Evolutionary conservation across 495 filamentous ascomycete species (phyloP).

Genomic region (Sordaria brevicollis): DNA sequence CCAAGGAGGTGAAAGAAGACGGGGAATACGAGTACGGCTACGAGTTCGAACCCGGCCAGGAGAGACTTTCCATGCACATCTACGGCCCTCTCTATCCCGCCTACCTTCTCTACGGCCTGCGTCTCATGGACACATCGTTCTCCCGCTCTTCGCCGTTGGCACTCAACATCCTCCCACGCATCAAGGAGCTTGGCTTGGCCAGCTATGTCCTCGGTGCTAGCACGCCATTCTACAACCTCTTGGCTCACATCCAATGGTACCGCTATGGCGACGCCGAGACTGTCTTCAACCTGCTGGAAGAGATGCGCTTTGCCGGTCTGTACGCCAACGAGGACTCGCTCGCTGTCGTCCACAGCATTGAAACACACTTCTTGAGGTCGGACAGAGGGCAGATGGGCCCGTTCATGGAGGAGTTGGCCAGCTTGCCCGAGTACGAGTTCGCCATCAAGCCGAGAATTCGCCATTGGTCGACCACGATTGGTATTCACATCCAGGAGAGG

Average conservation of each 20-base stretch:
- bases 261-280: conserved; percentile 49
- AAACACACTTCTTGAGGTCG: conserved; percentile 3
- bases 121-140: conserved; percentile 52
- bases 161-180: conserved; percentile 52
- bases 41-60: not conserved
- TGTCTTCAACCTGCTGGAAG: conserved; percentile 52
- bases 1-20: conserved; percentile 4
- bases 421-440: conserved; percentile 29
- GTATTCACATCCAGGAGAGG: conserved; percentile 12
- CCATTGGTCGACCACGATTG: conserved; percentile 14
- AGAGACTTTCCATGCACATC: conserved; percentile 38
- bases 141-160: conserved; percentile 47
- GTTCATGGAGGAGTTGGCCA: conserved; percentile 24
- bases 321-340: conserved; percentile 49
- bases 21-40: not conserved
- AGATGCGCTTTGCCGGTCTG: conserved; percentile 69
- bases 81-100: conserved; percentile 58
- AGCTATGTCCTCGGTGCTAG: conserved; percentile 66
- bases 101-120: conserved; percentile 52
- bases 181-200: conserved; percentile 59
- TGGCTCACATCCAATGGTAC: conserved; percentile 54
- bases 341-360: conserved; percentile 32
- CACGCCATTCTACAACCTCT: conserved; percentile 63
- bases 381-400: conserved; percentile 10
- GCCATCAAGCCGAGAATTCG: conserved; percentile 5